These are phyloP conservation scores for Saccharomycopsis babjevae DNA, from an alignment of 805 yeast genomes.

Conservation along the genomic window DNA sequence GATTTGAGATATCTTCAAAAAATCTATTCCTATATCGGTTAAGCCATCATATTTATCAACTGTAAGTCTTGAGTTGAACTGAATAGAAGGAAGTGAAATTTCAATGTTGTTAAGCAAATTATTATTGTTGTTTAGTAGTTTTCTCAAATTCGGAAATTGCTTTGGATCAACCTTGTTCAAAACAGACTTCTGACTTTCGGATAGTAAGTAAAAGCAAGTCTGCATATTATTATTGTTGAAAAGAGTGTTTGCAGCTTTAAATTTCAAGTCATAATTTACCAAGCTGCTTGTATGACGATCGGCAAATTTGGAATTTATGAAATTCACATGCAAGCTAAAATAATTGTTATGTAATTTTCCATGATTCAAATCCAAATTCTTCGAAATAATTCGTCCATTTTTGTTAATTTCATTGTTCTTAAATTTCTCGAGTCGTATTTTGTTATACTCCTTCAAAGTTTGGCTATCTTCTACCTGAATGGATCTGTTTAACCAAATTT, in stretches of 20 bases:
- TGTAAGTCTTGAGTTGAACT: background rate
- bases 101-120: slow-evolving; percentile 1
- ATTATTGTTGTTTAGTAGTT: slow-evolving; percentile 4
- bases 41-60: background rate
- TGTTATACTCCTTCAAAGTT: background rate
- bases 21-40: background rate
- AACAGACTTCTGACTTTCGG: slow-evolving; percentile 2
- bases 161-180: slow-evolving; percentile 4
- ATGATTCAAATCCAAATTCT: background rate
- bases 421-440: background rate
- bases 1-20: slow-evolving; percentile 5
- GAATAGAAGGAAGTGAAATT: slow-evolving; percentile 5
- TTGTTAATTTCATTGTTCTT: background rate
- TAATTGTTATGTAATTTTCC: background rate
- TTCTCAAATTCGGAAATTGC: background rate
- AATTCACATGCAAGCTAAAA: background rate
- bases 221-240: slow-evolving; percentile 4
- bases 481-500: slow-evolving; percentile 10
- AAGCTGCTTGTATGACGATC: background rate
- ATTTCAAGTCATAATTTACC: background rate
- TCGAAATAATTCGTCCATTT: slow-evolving; percentile 2
- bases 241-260: slow-evolving; percentile 6
- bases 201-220: slow-evolving; percentile 9
- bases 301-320: background rate
- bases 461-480: background rate